Evolutionary conservation across 371 early-diverging fungal species (phyloP).

Genomic region (Mucor velutinosus): DNA sequence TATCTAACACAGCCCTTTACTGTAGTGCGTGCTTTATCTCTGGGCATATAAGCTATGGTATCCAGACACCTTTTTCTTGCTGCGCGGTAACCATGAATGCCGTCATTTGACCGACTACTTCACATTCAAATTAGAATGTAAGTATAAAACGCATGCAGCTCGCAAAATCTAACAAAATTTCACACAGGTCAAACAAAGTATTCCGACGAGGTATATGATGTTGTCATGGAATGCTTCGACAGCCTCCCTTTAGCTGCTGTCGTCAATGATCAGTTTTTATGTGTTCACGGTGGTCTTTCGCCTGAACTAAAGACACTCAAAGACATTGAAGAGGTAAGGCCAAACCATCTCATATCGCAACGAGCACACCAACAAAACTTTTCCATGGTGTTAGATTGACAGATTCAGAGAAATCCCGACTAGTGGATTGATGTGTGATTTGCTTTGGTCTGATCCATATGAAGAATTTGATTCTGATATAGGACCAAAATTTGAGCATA

Average conservation of each 20-base stretch:
- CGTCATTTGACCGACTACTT: constrained; percentile 97
- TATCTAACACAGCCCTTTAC: neutral
- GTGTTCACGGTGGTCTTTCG: constrained; percentile 99
- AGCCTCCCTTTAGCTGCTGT: constrained; percentile 94
- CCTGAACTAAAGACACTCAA: constrained; percentile 90
- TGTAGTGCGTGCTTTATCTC: constrained; percentile 88
- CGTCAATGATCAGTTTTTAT: constrained; percentile 96
- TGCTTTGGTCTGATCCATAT: constrained; percentile 98
- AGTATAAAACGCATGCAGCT: constrained; percentile 15
- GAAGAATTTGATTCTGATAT: constrained; percentile 93
- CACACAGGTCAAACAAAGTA: constrained; percentile 86
- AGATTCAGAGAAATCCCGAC: constrained; percentile 96
- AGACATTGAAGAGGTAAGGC: constrained; percentile 73
- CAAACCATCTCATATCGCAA: neutral
- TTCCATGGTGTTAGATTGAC: constrained; percentile 63
- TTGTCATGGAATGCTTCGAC: constrained; percentile 91
- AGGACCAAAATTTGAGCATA: constrained; percentile 82
- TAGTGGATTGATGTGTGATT: constrained; percentile 95
- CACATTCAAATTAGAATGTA: constrained; percentile 97
- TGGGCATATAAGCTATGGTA: constrained; percentile 93
- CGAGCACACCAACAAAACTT: neutral
- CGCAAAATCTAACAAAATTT: neutral
- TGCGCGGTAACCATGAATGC: constrained; percentile 99
- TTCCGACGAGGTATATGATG: constrained; percentile 90
- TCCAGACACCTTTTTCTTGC: constrained; percentile 85